These are phyloP conservation scores for Rubroboletus pulcherrimus DNA, from an alignment of 768 basidiomycete genomes.

Conservation along the genomic window DNA sequence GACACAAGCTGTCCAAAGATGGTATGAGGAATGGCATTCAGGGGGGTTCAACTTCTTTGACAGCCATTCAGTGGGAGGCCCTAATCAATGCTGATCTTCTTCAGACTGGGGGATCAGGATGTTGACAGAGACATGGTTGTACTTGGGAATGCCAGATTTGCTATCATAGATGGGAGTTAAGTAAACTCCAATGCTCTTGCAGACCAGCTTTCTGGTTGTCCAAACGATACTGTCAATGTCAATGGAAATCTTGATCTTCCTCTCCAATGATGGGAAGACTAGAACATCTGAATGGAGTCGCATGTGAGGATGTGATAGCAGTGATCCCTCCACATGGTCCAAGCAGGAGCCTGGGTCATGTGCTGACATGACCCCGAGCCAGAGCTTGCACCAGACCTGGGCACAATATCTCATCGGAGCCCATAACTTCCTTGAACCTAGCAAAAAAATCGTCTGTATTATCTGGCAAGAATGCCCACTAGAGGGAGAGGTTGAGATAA, in stretches of 20 bases:
- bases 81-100: neutral
- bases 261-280: neutral
- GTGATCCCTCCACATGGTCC: too few species aligned
- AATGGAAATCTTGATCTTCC: neutral
- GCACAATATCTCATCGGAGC: too few species aligned
- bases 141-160: slow-evolving; percentile 4
- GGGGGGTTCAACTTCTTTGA: slow-evolving; percentile 4
- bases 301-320: too few species aligned
- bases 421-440: too few species aligned
- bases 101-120: slow-evolving; percentile 10
- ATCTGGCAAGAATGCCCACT: too few species aligned
- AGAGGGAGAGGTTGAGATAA: too few species aligned
- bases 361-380: too few species aligned
- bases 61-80: neutral
- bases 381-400: too few species aligned
- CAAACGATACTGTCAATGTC: slow-evolving; percentile 9
- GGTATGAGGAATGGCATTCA: slow-evolving; percentile 4
- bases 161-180: neutral
- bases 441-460: too few species aligned
- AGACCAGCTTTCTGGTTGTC: neutral
- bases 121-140: slow-evolving; percentile 17
- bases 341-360: too few species aligned
- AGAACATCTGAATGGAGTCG: too few species aligned
- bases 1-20: neutral
- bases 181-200: neutral